A percentile compares a stretch with the other conserved stretches of the same genome.
These are phyloP conservation scores for Trichoderma orchidacearum DNA, from an alignment of 495 filamentous ascomycete species.

Conservation along the genomic window DNA sequence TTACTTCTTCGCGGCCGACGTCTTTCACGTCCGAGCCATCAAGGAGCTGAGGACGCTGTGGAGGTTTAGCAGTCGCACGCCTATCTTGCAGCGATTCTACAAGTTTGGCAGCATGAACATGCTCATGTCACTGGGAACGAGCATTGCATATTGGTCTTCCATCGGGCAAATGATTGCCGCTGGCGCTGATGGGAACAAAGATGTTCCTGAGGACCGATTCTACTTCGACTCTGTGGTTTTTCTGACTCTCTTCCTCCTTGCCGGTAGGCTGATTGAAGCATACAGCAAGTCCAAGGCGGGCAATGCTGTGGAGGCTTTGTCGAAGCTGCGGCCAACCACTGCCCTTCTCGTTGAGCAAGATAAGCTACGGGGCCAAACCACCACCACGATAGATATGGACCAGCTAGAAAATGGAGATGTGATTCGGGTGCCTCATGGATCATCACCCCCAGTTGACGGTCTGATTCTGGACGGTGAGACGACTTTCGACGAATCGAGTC, in stretches of 20 bases:
- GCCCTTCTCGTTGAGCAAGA: slow-evolving; percentile 51
- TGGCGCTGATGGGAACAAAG: slow-evolving; percentile 25
- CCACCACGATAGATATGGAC: slow-evolving; percentile 45
- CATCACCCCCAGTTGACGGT: slow-evolving; percentile 79
- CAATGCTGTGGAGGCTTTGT: slow-evolving; percentile 70
- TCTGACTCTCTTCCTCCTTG: slow-evolving; percentile 79
- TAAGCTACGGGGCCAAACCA: slow-evolving; percentile 14
- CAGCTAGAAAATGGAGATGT: slow-evolving; percentile 73
- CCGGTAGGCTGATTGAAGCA: slow-evolving; percentile 67
- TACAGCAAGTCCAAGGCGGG: slow-evolving; percentile 90
- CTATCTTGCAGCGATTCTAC: slow-evolving; percentile 66
- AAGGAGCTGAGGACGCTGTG: slow-evolving; percentile 73
- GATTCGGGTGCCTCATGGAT: slow-evolving; percentile 62
- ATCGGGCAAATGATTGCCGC: slow-evolving; percentile 65
- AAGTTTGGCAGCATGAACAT: slow-evolving; percentile 96
- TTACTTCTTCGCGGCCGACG: slow-evolving; percentile 77
- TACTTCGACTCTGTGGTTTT: slow-evolving; percentile 97
- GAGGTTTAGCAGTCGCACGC: slow-evolving; percentile 64
- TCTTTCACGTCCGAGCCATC: slow-evolving; percentile 67
- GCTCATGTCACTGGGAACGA: slow-evolving; percentile 78
- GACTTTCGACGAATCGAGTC: slow-evolving; percentile 75
- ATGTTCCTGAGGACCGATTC: slow-evolving; percentile 39
- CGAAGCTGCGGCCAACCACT: slow-evolving; percentile 65
- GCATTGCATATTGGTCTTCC: slow-evolving; percentile 77
- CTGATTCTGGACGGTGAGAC: slow-evolving; percentile 47